A percentile compares a stretch with the other conserved stretches of the same genome.
These are phyloP conservation scores for Colletotrichum destructivum DNA, from an alignment of 2,329 filamentous ascomycete species.

Conservation along the genomic window DNA sequence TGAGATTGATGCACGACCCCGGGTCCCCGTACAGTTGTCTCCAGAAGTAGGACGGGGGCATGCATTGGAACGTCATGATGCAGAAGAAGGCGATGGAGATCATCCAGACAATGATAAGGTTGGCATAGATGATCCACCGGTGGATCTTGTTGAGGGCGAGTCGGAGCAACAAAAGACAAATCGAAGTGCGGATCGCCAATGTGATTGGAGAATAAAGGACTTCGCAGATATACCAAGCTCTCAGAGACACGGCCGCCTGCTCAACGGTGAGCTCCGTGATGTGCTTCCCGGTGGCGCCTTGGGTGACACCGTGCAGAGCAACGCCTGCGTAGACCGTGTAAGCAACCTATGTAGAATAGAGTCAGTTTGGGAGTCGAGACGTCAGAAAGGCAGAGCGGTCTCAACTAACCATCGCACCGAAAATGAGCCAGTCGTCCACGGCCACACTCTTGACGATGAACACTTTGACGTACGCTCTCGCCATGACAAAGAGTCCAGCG, in stretches of 20 bases:
- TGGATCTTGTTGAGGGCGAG: slow-evolving; percentile 54
- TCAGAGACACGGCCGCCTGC: slow-evolving; percentile 49
- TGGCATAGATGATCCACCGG: slow-evolving; percentile 51
- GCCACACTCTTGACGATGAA: slow-evolving; percentile 59
- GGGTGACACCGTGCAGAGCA: slow-evolving; percentile 52
- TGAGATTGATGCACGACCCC: slow-evolving; percentile 58
- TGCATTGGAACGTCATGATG: slow-evolving; percentile 65
- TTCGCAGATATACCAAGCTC: slow-evolving; percentile 58
- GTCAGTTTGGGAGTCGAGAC: background rate
- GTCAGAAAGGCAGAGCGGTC: background rate
- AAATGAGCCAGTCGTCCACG: slow-evolving; percentile 64
- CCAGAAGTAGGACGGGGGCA: slow-evolving; percentile 65
- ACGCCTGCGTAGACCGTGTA: slow-evolving; percentile 53
- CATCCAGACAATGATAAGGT: slow-evolving; percentile 53
- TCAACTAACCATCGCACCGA: slow-evolving; percentile 59
- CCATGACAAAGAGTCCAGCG: slow-evolving; percentile 55
- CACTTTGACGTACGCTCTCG: slow-evolving; percentile 62
- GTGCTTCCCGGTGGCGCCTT: slow-evolving; percentile 48
- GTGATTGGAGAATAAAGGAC: slow-evolving; percentile 58
- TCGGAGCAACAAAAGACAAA: slow-evolving; percentile 58
- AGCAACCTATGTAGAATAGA: slow-evolving; percentile 47
- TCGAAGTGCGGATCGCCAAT: slow-evolving; percentile 57
- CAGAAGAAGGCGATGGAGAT: slow-evolving; percentile 60
- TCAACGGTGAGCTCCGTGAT: slow-evolving; percentile 43
- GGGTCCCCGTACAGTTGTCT: slow-evolving; percentile 52